Conservation (phyloP, 805 yeast species). For the Ogataea methanolica region DNA sequence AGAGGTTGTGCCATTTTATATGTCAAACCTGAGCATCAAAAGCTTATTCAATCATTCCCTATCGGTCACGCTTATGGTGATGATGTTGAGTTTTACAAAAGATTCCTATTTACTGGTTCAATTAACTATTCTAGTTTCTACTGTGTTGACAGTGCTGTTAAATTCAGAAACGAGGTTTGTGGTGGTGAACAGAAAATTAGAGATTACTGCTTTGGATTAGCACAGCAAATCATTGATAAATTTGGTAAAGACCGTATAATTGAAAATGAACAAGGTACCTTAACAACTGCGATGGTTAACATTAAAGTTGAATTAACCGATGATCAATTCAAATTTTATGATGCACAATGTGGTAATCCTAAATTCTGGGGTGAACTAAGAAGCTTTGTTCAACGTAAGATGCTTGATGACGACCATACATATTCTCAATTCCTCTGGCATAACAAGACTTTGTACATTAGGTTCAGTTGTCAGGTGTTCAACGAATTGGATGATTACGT, state of each 20-base stretch:
- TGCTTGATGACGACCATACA: conserved; percentile 34
- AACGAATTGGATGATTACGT: conserved; percentile 52
- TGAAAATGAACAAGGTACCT: conserved; percentile 31
- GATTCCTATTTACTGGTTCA: conserved; percentile 51
- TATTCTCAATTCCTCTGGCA: conserved; percentile 44
- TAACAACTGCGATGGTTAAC: conserved; percentile 40
- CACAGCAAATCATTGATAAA: conserved; percentile 36
- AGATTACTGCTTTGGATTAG: conserved; percentile 43
- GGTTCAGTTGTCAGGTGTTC: conserved; percentile 61
- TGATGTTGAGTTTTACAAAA: conserved; percentile 35
- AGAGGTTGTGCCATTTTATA: conserved; percentile 56
- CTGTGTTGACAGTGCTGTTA: conserved; percentile 43
- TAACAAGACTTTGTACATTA: conserved; percentile 35
- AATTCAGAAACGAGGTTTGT: conserved; percentile 48
- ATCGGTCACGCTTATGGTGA: conserved; percentile 44
- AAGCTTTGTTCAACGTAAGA: conserved; percentile 15
- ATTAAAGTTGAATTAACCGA: conserved; percentile 33
- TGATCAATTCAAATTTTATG: conserved; percentile 3
- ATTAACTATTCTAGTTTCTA: conserved; percentile 39
- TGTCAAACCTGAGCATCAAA: conserved; percentile 48
- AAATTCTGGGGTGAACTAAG: conserved; percentile 9
- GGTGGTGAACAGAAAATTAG: conserved; percentile 57
- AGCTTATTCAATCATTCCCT: conserved; percentile 50
- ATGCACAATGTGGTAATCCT: conserved; percentile 1
- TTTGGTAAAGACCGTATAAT: conserved; percentile 37